Base-by-base conservation (phyloP, 1,139 yeast species). In the Hanseniaspora gamundiae region DNA sequence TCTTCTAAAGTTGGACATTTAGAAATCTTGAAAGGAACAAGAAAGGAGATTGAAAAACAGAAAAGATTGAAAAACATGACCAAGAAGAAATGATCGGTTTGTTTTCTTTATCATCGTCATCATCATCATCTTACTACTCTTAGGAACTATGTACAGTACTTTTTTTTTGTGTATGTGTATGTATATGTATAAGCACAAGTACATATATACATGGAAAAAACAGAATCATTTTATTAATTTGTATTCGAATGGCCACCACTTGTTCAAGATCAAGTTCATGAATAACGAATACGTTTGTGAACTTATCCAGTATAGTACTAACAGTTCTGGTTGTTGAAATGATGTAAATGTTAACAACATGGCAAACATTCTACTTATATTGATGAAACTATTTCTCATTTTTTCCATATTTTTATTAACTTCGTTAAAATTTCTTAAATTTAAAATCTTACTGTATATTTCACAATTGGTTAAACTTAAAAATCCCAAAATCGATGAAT, bases 1-100 rank as follows among this genome's bases (percentile, higher is more conserved):
- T 80, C 96, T 2, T 72, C 93, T 45, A 75, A 91, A 61, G 96
- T 88, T 4, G 98, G 98, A n/a, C 97, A 91, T 64, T 71, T 91
- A 56, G 98, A 91, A 64, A 61, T 91, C 42, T 68, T 91, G 51
- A 86, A 84, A 62, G 98, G 97, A 13, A 80, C 93, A n/a, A 78
- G 96, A 68, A 76, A 94, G 64, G 77, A 83, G 57, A 52, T 84
- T 14, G 94, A 83, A 58, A 80, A 73, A 60, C 63, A 57, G 43
- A 65, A 69, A 55, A 63, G 26, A 19, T 11, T 33, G 36, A 19
- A 17, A 7, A 17, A 17, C 16, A 17, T 17, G n/a, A 19, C 38
- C 14, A 35, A 36, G 14, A 29, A 40, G 31, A 41, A 60, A 49
- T 47, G 52, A 26, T 54, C 58, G 50, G n/a, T n/a, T n/a, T n/a